Conservation (phyloP, 2,329 filamentous ascomycete genomes). For the Colletotrichum spinosum region DNA sequence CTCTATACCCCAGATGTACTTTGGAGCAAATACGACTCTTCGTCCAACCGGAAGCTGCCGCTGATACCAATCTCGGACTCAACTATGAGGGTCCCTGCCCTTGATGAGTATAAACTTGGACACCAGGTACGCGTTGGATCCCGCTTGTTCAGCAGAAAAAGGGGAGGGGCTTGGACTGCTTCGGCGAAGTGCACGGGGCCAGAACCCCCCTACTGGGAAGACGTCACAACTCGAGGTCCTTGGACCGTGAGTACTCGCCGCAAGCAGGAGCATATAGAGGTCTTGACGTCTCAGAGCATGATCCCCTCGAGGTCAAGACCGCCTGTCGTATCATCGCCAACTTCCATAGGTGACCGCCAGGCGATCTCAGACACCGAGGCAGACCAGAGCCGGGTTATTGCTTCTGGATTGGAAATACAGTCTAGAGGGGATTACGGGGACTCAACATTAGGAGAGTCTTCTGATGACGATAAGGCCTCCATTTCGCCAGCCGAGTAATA, state of each 20-base stretch:
- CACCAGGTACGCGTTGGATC: background rate
- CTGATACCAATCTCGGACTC: background rate
- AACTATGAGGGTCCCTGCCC: background rate
- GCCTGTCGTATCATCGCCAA: too few species aligned
- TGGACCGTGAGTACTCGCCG: background rate
- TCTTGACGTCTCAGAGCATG: background rate
- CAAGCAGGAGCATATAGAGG: background rate
- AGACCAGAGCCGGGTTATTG: too few species aligned
- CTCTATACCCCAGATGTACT: background rate
- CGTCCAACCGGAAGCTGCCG: background rate
- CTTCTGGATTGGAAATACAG: too few species aligned
- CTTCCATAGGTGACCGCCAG: too few species aligned
- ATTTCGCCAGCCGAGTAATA: too few species aligned
- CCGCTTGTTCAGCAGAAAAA: background rate
- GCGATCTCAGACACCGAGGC: too few species aligned
- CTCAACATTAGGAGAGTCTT: too few species aligned
- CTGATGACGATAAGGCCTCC: too few species aligned
- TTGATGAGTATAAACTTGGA: background rate
- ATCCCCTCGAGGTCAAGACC: background rate
- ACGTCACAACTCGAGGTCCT: background rate
- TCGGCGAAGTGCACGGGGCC: background rate
- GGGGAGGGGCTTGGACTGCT: background rate
- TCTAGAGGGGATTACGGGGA: too few species aligned
- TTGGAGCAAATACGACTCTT: background rate
- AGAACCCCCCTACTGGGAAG: background rate